Conservation (phyloP, 192 early-diverging fungal species). For the Funneliformis mosseae region DNA sequence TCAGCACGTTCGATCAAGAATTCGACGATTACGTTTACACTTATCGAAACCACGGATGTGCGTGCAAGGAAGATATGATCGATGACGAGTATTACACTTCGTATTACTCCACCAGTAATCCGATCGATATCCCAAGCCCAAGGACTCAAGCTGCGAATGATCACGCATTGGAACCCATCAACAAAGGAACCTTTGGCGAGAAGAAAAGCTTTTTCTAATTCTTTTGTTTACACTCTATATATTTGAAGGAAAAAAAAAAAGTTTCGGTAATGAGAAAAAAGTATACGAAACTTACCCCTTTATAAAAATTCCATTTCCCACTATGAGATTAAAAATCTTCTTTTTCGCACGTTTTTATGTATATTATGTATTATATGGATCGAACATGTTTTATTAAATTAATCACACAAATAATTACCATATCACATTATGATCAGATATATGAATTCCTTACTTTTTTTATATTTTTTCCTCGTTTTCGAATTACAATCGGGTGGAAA, state of each 20-base stretch:
- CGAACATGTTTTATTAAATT: not conserved
- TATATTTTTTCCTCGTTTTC: not conserved
- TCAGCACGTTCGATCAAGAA: not conserved
- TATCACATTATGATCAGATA: not conserved
- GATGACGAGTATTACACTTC: not conserved
- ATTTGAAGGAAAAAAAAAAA: not conserved
- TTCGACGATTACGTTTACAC: not conserved
- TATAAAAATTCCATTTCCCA: too few species aligned
- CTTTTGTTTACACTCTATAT: too few species aligned
- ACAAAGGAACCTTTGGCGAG: not conserved
- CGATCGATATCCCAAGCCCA: not conserved
- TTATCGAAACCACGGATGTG: not conserved
- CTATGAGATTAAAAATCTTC: too few species aligned
- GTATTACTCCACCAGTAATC: not conserved
- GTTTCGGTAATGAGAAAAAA: not conserved
- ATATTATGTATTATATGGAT: too few species aligned
- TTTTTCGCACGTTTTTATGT: too few species aligned
- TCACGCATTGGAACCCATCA: not conserved
- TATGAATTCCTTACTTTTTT: not conserved
- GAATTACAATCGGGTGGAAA: not conserved
- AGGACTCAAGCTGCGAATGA: not conserved
- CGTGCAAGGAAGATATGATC: not conserved
- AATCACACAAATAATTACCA: not conserved
- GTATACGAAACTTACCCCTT: too few species aligned
- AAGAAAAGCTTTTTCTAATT: not conserved